phyloP scores from a whole-genome alignment of 352 stramenopile genomes.

The Globisporangium mamillatum region DNA sequence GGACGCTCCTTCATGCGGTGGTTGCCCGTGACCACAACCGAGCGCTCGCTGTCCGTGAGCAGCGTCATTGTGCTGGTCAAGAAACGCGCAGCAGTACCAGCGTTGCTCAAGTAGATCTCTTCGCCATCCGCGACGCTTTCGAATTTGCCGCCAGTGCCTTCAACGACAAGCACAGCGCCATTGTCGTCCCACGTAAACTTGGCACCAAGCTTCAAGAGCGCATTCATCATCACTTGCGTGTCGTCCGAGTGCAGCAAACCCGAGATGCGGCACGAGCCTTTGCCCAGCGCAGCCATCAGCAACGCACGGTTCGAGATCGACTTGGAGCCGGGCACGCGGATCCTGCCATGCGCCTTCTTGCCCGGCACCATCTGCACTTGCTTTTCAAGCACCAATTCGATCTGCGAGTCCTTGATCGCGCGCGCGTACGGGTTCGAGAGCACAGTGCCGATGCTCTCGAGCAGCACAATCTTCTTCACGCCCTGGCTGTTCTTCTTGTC shows the following conservation, averaged over 20 bases:
- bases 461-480: constrained; percentile 80
- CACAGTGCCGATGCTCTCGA: constrained; percentile 71
- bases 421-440: constrained; percentile 66
- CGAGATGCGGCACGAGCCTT: constrained; percentile 73
- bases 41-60: constrained; percentile 34
- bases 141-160: constrained; percentile 75
- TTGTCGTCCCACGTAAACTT: constrained; percentile 80
- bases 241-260: constrained; percentile 97
- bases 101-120: constrained; percentile 86
- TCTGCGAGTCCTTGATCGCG: constrained; percentile 68
- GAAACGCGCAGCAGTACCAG: constrained; percentile 93
- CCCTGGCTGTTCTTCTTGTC: constrained; percentile 86
- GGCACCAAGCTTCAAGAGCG: constrained; percentile 90
- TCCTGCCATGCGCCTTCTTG: constrained; percentile 39
- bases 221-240: constrained; percentile 97
- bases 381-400: constrained; percentile 75
- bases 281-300: constrained; percentile 92
- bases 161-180: constrained; percentile 66
- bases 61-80: constrained; percentile 91
- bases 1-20: constrained; percentile 96
- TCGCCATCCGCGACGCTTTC: constrained; percentile 37
- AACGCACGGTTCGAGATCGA: constrained; percentile 98
- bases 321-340: constrained; percentile 95
- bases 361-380: constrained; percentile 63
- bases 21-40: constrained; percentile 91